These are phyloP conservation scores for Ascochyta koolunga DNA, from an alignment of 2,329 filamentous ascomycete species.

Conservation along the genomic window DNA sequence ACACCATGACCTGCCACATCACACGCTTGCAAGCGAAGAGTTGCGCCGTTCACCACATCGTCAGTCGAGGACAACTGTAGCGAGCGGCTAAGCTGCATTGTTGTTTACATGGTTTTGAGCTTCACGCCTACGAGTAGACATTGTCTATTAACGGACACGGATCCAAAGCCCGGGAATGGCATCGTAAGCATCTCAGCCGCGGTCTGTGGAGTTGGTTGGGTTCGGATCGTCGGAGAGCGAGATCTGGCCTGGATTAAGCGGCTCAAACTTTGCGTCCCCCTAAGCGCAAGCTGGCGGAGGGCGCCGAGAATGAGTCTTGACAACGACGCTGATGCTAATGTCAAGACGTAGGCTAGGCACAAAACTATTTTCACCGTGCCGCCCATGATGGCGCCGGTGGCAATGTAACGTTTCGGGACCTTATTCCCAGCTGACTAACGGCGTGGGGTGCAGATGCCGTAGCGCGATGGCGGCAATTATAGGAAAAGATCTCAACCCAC, in stretches of 20 bases:
- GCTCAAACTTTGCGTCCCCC: slow-evolving; percentile 10
- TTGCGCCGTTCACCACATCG: not conserved
- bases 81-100: slow-evolving; percentile 5
- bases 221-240: slow-evolving; percentile 4
- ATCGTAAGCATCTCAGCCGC: slow-evolving; percentile 1
- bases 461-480: slow-evolving; percentile 4
- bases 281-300: slow-evolving; percentile 8
- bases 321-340: slow-evolving; percentile 1
- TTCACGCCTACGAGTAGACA: not conserved
- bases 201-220: slow-evolving; percentile 6
- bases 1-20: not conserved
- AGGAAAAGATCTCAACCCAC: not conserved
- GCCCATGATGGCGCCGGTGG: not conserved
- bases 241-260: slow-evolving; percentile 13
- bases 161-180: not conserved
- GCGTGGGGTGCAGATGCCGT: slow-evolving; percentile 13
- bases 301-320: slow-evolving; percentile 2
- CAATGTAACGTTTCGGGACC: not conserved
- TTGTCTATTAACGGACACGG: slow-evolving; percentile 5
- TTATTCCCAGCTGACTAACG: not conserved
- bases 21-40: slow-evolving; percentile 1
- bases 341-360: not conserved
- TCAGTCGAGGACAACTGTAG: slow-evolving; percentile 5
- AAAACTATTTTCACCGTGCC: not conserved
- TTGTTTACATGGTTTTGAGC: slow-evolving; percentile 5